Evolutionary conservation across 352 stramenopile genomes (phyloP).

Genomic region (Phytophthora litchii): DNA sequence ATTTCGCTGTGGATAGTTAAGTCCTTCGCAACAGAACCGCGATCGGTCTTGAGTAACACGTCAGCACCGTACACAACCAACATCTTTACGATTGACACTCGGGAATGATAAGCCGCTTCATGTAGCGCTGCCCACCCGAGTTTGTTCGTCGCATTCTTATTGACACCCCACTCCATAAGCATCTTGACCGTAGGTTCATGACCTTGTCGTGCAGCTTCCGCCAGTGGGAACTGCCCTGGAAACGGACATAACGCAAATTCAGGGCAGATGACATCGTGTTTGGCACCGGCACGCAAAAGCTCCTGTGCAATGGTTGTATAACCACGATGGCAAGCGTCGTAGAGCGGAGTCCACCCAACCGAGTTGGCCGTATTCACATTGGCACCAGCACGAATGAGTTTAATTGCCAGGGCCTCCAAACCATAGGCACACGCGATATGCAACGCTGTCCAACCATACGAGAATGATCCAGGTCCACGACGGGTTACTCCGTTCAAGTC

Average conservation of each 20-base stretch:
- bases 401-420: slow-evolving; percentile 70
- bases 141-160: slow-evolving; percentile 79
- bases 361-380: slow-evolving; percentile 77
- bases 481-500: slow-evolving; percentile 71
- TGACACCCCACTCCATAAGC: slow-evolving; percentile 77
- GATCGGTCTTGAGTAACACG: slow-evolving; percentile 65
- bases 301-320: slow-evolving; percentile 67
- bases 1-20: slow-evolving; percentile 84
- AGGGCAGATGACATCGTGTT: slow-evolving; percentile 67
- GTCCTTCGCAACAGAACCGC: slow-evolving; percentile 72
- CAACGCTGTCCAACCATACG: slow-evolving; percentile 76
- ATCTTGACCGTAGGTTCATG: slow-evolving; percentile 68
- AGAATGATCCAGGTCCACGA: slow-evolving; percentile 75
- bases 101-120: slow-evolving; percentile 80
- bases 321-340: slow-evolving; percentile 78
- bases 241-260: slow-evolving; percentile 84
- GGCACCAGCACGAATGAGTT: slow-evolving; percentile 69
- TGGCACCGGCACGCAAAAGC: slow-evolving; percentile 68
- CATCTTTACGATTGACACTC: slow-evolving; percentile 73
- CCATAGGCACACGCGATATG: slow-evolving; percentile 84
- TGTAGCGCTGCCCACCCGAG: slow-evolving; percentile 83
- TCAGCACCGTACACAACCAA: slow-evolving; percentile 82
- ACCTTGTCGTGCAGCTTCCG: slow-evolving; percentile 74
- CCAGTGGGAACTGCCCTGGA: slow-evolving; percentile 65
- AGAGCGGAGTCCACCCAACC: slow-evolving; percentile 76